phyloP scores from a whole-genome alignment of 2,329 filamentous ascomycete genomes.

The Fusarium robinianum region DNA sequence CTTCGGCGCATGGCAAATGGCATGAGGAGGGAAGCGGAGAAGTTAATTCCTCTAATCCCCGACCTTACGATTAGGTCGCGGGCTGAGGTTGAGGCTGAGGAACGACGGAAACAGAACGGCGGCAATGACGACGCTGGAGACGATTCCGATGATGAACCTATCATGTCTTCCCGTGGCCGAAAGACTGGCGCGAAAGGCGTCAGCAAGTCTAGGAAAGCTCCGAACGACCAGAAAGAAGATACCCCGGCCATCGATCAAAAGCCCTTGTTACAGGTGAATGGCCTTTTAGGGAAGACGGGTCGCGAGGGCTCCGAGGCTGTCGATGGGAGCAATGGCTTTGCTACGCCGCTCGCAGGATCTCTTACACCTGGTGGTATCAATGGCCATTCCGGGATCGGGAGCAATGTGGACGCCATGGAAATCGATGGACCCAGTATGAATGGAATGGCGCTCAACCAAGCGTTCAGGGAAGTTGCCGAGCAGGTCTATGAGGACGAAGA shows the following conservation, averaged over 20 bases:
- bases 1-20: constrained; percentile 90
- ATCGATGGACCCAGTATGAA: constrained; percentile 77
- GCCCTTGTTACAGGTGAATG: constrained; percentile 69
- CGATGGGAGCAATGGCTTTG: constrained; percentile 84
- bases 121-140: constrained; percentile 81
- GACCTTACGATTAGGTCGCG: constrained; percentile 89
- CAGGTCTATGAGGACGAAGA: constrained; percentile 89
- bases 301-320: constrained; percentile 76
- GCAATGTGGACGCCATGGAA: constrained; percentile 85
- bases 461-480: constrained; percentile 68
- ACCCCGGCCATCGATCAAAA: constrained; percentile 79
- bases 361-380: constrained; percentile 76
- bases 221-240: constrained; percentile 73
- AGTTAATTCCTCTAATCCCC: constrained; percentile 91
- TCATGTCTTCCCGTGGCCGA: constrained; percentile 94
- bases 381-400: constrained; percentile 67
- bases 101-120: constrained; percentile 83
- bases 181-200: constrained; percentile 79
- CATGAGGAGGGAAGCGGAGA: constrained; percentile 98
- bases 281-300: constrained; percentile 60
- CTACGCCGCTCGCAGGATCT: constrained; percentile 76
- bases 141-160: constrained; percentile 95
- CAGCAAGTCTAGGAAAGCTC: constrained; percentile 76
- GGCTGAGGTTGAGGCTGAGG: constrained; percentile 90
- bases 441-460: constrained; percentile 65